Percentiles rank a stretch among this genome's conserved stretches.
Evolutionary conservation across 345 rosid genomes (phyloP).

Genomic region (Sapria himalayana): DNA sequence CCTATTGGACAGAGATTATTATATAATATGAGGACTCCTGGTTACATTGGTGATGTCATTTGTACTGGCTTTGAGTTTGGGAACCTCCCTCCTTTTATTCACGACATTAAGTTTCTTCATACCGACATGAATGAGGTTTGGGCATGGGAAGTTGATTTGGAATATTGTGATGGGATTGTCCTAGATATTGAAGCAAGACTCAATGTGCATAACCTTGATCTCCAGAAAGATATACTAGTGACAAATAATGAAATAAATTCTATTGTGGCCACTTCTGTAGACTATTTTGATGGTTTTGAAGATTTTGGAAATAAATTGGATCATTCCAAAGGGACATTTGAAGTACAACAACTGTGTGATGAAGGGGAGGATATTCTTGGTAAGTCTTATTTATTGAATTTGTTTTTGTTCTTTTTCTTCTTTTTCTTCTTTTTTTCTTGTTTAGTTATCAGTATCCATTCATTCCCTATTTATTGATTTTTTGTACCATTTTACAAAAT

Average conservation of each 20-base stretch:
- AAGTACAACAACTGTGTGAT: slow-evolving; percentile 18
- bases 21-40: slow-evolving; percentile 76
- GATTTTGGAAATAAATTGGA: slow-evolving; percentile 40
- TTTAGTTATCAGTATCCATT: too few relatives aligned
- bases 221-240: slow-evolving; percentile 33
- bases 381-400: too few relatives aligned
- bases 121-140: slow-evolving; percentile 60
- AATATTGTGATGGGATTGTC: slow-evolving; percentile 62
- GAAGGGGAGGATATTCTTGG: slow-evolving; percentile 29
- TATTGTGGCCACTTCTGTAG: slow-evolving; percentile 24
- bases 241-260: slow-evolving; percentile 22
- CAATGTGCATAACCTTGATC: slow-evolving; percentile 42
- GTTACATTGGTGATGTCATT: slow-evolving; percentile 58
- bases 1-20: slow-evolving; percentile 67
- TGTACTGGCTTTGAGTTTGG: slow-evolving; percentile 50
- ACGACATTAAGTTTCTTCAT: slow-evolving; percentile 63
- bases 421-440: too few relatives aligned
- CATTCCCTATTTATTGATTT: too few relatives aligned
- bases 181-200: slow-evolving; percentile 63
- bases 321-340: slow-evolving; percentile 25
- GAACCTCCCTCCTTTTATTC: slow-evolving; percentile 64
- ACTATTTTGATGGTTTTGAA: slow-evolving; percentile 65
- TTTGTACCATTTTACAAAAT: too few relatives aligned
- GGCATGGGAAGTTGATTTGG: slow-evolving; percentile 79
- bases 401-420: too few relatives aligned